Percentiles rank a stretch among this genome's conserved stretches.
Conservation (phyloP, 2,329 filamentous ascomycete species). For the Beauveria pseudobassiana region DNA sequence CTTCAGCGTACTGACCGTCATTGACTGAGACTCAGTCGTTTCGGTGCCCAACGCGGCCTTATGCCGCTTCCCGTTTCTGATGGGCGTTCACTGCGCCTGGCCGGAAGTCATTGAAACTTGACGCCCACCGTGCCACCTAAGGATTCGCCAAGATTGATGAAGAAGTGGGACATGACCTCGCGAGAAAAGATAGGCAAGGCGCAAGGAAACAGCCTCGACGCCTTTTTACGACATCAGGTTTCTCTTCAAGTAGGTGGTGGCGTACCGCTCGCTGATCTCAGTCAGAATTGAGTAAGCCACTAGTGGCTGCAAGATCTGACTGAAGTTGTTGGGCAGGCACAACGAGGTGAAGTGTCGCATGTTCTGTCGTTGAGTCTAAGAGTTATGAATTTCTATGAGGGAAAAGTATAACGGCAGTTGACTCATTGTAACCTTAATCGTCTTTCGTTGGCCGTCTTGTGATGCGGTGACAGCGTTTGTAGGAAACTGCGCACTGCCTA, state of each 20-base stretch:
- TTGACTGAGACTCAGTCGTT: constrained; percentile 36
- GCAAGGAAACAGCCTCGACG: neutral
- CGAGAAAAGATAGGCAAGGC: neutral
- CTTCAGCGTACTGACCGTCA: constrained; percentile 27
- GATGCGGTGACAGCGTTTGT: no score
- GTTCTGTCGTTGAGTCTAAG: neutral
- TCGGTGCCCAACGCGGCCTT: neutral
- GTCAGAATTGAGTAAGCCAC: neutral
- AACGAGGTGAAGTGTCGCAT: neutral
- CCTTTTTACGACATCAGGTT: neutral
- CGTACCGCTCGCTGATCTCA: constrained; percentile 4
- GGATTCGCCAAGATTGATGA: neutral
- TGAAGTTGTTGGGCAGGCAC: constrained; percentile 1
- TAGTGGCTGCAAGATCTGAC: neutral
- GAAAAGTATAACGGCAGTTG: no score
- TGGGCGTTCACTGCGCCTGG: neutral
- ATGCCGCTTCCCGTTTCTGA: neutral
- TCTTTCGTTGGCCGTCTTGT: no score
- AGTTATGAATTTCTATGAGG: no score
- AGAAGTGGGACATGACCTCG: neutral
- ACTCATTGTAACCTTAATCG: no score
- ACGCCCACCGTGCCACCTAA: neutral
- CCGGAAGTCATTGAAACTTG: neutral
- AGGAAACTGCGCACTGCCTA: no score
- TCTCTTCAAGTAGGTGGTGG: neutral